phyloP scores from a whole-genome alignment of 305 asterid genomes.

The Solanum hybrid region DNA sequence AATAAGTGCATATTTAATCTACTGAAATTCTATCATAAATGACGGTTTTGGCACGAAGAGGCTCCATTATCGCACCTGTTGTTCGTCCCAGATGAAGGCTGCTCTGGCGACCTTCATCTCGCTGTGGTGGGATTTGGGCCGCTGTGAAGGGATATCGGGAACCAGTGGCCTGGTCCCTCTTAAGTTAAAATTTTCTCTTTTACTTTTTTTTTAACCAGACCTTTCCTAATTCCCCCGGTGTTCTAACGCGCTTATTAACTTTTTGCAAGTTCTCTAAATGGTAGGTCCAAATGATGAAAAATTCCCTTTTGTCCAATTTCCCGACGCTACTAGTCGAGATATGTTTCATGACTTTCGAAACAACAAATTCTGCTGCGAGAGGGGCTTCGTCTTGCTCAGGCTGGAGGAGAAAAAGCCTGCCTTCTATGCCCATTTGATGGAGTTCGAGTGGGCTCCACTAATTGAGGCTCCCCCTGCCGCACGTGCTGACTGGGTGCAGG shows the following conservation, averaged over 20 bases:
- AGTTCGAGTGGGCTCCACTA: not conserved
- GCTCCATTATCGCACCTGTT: no score
- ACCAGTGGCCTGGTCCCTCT: no score
- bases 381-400: not conserved
- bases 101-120: no score
- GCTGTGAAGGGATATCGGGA: no score
- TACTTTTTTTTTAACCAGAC: no score
- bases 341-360: not conserved
- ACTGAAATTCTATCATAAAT: no score
- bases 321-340: not conserved
- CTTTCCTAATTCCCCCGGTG: no score
- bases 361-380: not conserved
- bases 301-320: not conserved
- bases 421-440: not conserved
- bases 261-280: not conserved
- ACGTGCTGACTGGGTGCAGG: not conserved
- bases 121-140: no score
- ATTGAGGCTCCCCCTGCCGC: not conserved
- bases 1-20: no score
- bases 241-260: not conserved
- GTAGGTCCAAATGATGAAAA: not conserved
- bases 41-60: no score
- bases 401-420: not conserved
- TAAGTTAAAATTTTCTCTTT: no score
- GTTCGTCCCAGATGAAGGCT: no score